Evolutionary conservation across 164 flowering plant species (phyloP).

Genomic region (Amborella trichopoda): DNA sequence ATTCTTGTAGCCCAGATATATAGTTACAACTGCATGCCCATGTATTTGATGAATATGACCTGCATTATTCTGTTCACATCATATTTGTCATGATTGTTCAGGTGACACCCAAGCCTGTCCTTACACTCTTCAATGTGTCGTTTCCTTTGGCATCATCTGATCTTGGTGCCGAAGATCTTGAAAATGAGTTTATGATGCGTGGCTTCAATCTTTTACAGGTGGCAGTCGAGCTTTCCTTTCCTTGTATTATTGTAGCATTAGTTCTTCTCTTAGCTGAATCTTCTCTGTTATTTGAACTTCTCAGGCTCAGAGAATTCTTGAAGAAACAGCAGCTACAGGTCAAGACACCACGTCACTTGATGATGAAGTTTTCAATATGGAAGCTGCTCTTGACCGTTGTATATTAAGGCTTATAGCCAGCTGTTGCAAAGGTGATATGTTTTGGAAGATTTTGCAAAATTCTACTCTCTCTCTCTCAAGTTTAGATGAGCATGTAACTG

Average conservation of each 20-base stretch:
- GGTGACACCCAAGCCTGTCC: constrained; percentile 89
- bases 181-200: constrained; percentile 78
- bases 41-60: constrained; percentile 2
- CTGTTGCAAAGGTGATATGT: constrained; percentile 68
- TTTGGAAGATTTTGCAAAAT: neutral
- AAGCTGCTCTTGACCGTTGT: constrained; percentile 78
- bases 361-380: constrained; percentile 67
- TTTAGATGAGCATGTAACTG: neutral
- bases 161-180: constrained; percentile 76
- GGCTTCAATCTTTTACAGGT: constrained; percentile 68
- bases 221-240: neutral
- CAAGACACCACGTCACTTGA: constrained; percentile 44
- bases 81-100: constrained; percentile 13
- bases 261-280: no score
- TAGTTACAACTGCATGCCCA: no score
- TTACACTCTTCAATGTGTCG: constrained; percentile 49
- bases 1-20: no score
- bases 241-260: no score
- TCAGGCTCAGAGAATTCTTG: constrained; percentile 56
- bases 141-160: constrained; percentile 91
- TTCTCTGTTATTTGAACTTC: neutral
- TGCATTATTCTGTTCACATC: neutral
- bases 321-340: constrained; percentile 42
- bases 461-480: neutral
- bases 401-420: constrained; percentile 84